A percentile compares a stretch with the other conserved stretches of the same genome.
phyloP scores from a whole-genome alignment of 768 basidiomycete species.

The Tulasnella sp. region DNA sequence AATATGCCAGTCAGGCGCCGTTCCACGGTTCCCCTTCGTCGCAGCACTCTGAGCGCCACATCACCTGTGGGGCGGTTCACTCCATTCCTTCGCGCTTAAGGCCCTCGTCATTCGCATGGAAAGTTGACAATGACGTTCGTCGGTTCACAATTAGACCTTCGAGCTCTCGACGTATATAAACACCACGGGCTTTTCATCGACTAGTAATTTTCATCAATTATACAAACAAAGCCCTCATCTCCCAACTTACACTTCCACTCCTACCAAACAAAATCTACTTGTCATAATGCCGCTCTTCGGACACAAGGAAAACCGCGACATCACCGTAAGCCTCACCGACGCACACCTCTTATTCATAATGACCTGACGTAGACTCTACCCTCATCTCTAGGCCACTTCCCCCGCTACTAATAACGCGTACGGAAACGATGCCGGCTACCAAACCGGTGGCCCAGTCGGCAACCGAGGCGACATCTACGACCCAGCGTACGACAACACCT shows the following conservation, averaged over 20 bases:
- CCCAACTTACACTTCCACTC: not conserved
- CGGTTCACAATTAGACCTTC: not conserved
- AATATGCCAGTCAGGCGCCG: not conserved
- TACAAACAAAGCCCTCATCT: too few species aligned
- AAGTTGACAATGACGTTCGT: not conserved
- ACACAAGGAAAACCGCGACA: not conserved
- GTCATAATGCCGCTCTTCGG: conserved; percentile 8
- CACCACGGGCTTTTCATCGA: not conserved
- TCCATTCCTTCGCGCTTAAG: not conserved
- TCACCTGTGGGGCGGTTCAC: not conserved
- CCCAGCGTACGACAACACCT: not conserved
- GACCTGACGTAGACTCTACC: not conserved
- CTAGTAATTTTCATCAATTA: not conserved
- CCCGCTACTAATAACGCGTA: not conserved
- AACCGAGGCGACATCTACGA: not conserved
- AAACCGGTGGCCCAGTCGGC: not conserved
- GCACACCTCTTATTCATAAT: not conserved
- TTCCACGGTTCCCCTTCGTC: not conserved
- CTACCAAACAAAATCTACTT: not conserved
- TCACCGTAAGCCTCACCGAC: not conserved
- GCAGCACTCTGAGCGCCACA: not conserved
- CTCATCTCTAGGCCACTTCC: not conserved
- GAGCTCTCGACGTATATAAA: not conserved
- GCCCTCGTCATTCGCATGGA: not conserved
- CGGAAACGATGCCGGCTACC: not conserved